These are phyloP conservation scores for Scheffersomyces spartinae DNA, from an alignment of 805 yeast genomes.

Conservation along the genomic window DNA sequence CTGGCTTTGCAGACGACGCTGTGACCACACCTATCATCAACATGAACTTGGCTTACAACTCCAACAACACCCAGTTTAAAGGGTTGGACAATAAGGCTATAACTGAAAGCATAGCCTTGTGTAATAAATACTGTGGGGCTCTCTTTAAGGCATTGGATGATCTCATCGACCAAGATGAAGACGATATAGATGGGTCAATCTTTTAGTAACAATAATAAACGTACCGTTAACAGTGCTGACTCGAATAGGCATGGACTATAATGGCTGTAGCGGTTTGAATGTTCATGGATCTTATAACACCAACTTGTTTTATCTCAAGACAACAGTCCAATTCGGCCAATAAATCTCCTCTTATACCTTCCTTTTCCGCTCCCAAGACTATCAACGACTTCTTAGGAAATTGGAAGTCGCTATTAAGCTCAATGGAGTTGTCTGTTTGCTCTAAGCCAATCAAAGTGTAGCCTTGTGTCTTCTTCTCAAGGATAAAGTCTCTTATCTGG, in stretches of 20 bases:
- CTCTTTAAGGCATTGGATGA: conserved; percentile 50
- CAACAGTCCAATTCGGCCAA: conserved; percentile 76
- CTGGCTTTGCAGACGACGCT: conserved; percentile 59
- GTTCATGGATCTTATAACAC: conserved; percentile 90
- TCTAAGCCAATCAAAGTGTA: conserved; percentile 84
- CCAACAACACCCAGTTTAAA: conserved; percentile 33
- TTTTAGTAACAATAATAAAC: no score
- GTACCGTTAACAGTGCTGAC: conserved; percentile 40
- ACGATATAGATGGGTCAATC: no score
- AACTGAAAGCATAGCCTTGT: conserved; percentile 42
- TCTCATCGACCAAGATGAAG: conserved; percentile 29
- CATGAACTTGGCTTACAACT: conserved; percentile 45
- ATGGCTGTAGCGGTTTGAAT: conserved; percentile 96
- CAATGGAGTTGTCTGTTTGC: conserved; percentile 84
- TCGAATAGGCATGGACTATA: conserved; percentile 80
- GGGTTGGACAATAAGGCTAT: conserved; percentile 43
- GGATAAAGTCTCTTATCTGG: conserved; percentile 45
- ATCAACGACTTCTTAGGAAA: conserved; percentile 77
- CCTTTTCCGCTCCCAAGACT: conserved; percentile 75
- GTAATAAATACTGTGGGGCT: conserved; percentile 47
- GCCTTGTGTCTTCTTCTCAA: conserved; percentile 54
- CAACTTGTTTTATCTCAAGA: conserved; percentile 84
- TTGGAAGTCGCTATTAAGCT: conserved; percentile 45
- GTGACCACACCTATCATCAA: conserved; percentile 66
- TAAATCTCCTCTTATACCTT: conserved; percentile 83